These are phyloP conservation scores for Lasiodiplodia theobromae DNA, from an alignment of 2,329 filamentous ascomycete genomes.

Conservation along the genomic window DNA sequence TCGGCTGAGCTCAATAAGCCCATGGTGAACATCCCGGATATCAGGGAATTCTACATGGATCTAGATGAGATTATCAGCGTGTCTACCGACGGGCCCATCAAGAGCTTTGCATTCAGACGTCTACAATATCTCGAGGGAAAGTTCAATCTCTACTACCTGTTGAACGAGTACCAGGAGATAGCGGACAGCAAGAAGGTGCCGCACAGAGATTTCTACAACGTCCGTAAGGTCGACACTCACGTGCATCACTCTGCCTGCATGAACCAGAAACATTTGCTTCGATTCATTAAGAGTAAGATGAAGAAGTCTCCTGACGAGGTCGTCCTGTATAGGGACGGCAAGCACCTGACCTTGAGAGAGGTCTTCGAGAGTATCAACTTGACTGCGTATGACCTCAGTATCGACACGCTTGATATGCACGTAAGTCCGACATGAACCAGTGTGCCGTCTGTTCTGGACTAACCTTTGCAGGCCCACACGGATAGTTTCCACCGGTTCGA, in stretches of 20 bases:
- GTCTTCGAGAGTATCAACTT: constrained; percentile 98
- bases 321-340: constrained; percentile 90
- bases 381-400: constrained; percentile 96
- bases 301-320: constrained; percentile 96
- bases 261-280: constrained; percentile 98
- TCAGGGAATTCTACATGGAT: constrained; percentile 96
- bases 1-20: constrained; percentile 70
- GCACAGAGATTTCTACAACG: constrained; percentile 98
- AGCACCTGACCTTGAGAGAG: constrained; percentile 86
- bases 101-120: constrained; percentile 94
- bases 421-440: constrained; percentile 59
- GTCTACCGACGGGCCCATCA: constrained; percentile 95
- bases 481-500: constrained; percentile 99
- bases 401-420: constrained; percentile 99
- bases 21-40: constrained; percentile 83
- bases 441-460: neutral
- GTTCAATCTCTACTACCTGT: constrained; percentile 89
- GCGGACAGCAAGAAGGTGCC: constrained; percentile 98
- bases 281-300: constrained; percentile 99
- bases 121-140: constrained; percentile 96
- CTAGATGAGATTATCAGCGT: constrained; percentile 84
- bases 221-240: constrained; percentile 97
- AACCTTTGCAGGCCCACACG: constrained; percentile 74
- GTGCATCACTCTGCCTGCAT: constrained; percentile 99
- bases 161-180: constrained; percentile 98